Evolutionary conservation across 106 monocot species (phyloP).

Genomic region (Iris macrosiphon): DNA sequence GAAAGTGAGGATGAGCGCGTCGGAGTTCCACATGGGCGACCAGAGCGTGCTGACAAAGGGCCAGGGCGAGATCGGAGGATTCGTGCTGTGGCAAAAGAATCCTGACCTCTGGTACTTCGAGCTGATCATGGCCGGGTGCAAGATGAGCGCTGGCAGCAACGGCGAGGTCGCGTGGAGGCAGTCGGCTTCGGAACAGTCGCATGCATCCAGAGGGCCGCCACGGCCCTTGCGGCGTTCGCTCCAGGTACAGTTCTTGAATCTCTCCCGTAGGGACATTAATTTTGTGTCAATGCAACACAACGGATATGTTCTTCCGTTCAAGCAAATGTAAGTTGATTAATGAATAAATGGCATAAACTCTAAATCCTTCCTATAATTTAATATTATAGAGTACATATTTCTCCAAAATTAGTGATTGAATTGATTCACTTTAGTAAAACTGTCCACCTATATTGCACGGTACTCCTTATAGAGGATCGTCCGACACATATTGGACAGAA

Average conservation of each 20-base stretch:
- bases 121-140: conserved; percentile 60
- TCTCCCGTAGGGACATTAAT: too few species aligned
- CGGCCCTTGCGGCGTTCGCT: conserved; percentile 51
- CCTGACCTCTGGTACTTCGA: conserved; percentile 70
- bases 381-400: too few species aligned
- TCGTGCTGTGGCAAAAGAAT: conserved; percentile 61
- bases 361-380: too few species aligned
- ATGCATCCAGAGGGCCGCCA: conserved; percentile 47
- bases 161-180: conserved; percentile 63
- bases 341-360: too few species aligned
- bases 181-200: conserved; percentile 40
- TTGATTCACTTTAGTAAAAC: too few species aligned
- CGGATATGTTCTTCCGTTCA: too few species aligned
- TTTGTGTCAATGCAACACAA: too few species aligned
- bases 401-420: too few species aligned
- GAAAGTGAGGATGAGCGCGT: conserved; percentile 62
- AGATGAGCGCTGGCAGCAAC: conserved; percentile 64
- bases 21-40: conserved; percentile 49
- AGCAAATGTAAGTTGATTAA: too few species aligned
- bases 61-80: conserved; percentile 56
- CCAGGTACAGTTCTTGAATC: conserved; percentile 16
- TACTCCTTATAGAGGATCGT: too few species aligned
- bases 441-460: too few species aligned
- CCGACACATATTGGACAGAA: too few species aligned
- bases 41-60: conserved; percentile 26